Evolutionary conservation across 1,284 basidiomycete genomes (phyloP).

Genomic region (Termitomyces sp.): DNA sequence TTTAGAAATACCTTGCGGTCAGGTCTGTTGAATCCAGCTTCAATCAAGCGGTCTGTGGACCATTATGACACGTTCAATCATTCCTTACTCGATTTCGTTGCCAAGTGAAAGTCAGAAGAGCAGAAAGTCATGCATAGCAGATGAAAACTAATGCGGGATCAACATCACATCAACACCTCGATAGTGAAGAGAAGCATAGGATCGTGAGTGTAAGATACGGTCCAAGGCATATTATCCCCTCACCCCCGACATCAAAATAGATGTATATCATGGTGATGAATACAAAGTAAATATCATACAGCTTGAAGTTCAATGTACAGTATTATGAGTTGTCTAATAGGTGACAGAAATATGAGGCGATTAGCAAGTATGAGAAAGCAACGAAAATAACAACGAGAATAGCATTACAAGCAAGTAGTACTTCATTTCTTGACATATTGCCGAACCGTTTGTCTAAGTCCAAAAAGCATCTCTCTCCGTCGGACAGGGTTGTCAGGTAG

Average conservation of each 20-base stretch:
- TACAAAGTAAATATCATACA: not conserved
- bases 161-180: too few relatives aligned
- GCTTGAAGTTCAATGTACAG: not conserved
- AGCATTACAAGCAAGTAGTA: not conserved
- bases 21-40: slow-evolving; percentile 4
- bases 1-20: slow-evolving; percentile 15
- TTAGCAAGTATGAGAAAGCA: slow-evolving; percentile 7
- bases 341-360: not conserved
- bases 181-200: too few relatives aligned
- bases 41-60: slow-evolving; percentile 5
- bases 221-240: too few relatives aligned
- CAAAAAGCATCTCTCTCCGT: slow-evolving; percentile 45
- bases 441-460: slow-evolving; percentile 46
- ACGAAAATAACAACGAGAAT: slow-evolving; percentile 2
- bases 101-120: too few relatives aligned
- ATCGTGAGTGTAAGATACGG: too few relatives aligned
- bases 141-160: too few relatives aligned
- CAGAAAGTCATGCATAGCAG: too few relatives aligned
- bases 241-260: not conserved
- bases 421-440: slow-evolving; percentile 20
- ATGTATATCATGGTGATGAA: not conserved
- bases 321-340: not conserved
- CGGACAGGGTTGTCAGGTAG: slow-evolving; percentile 50
- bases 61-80: too few relatives aligned
- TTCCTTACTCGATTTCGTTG: too few relatives aligned